Evolutionary conservation across 1,284 basidiomycete species (phyloP), one percentile per base, ranked within the genome.

Genomic region (Puccinia triticina): DNA sequence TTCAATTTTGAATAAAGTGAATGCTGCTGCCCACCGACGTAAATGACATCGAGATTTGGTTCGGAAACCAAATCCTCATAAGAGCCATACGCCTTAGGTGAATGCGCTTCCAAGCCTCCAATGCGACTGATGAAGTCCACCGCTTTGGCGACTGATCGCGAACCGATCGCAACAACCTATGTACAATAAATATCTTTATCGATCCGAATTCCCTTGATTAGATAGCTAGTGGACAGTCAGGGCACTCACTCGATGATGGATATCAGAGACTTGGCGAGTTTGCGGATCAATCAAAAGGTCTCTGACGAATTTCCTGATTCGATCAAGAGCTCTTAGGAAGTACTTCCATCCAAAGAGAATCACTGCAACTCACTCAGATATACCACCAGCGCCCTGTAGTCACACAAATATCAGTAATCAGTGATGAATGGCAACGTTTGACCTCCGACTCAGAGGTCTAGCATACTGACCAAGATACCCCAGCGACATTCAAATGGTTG

Each of bases 11-110:
- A n/a, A n/a, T 29, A 1, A 74, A 43, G 26, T 10, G 26, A 64
- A 34, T 53, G 3, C 8, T 73, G 21, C 29, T 73, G 43, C 71
- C 18, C 32, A 32, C 93, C 93, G 91, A 86, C 34, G 83, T 89
- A 83, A 53, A 84, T 72, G 59, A 84, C 88, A 72, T 89, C 84
- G 84, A 90, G 83, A 61, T 92, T 91, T 83, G 89, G 88, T 86
- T 95, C 92, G 14, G 89, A 88, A 84, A 91, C 94, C 0, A 96
- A 91, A 79, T 92, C 92, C 75, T 91, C 90, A 85, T 97, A 96
- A 29, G 89, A 90, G 18, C 93, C 93, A 84, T 92, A 94, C 3
- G 91, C 90, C 85, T 91, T 92, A 4, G 72, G 40, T 46, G 40
- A 23, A 46, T 73, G 37, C 14, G 26, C 34, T 29, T 73, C 21